These are phyloP conservation scores for Cladosporium sp. DNA, from an alignment of 2,329 filamentous ascomycete genomes.

Conservation along the genomic window DNA sequence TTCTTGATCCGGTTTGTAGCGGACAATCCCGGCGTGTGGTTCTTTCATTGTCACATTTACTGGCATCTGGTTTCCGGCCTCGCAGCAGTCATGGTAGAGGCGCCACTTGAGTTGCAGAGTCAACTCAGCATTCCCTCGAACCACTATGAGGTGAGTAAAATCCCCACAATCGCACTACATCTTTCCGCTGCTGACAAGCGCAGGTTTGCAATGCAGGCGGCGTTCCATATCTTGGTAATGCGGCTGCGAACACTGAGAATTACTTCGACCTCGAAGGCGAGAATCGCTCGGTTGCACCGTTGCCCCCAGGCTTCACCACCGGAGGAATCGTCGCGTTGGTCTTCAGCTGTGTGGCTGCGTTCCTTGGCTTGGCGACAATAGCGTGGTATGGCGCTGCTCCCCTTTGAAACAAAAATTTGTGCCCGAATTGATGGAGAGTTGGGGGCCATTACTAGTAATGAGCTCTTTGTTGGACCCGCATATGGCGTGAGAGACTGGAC, in stretches of 20 bases:
- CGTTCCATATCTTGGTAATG: conserved; percentile 59
- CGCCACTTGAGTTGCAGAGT: conserved; percentile 53
- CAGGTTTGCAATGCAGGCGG: conserved; percentile 49
- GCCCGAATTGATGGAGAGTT: too few relatives aligned
- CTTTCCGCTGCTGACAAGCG: too few relatives aligned
- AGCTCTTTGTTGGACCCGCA: neutral
- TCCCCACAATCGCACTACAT: too few relatives aligned
- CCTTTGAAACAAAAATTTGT: too few relatives aligned
- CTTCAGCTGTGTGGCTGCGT: conserved; percentile 62
- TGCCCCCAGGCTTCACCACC: conserved; percentile 65
- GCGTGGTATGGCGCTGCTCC: conserved; percentile 48
- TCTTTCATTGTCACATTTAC: conserved; percentile 43
- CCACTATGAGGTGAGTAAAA: conserved; percentile 42
- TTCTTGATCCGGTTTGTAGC: conserved; percentile 50
- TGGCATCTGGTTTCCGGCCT: conserved; percentile 48
- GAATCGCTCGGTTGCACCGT: conserved; percentile 46
- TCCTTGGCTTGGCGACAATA: conserved; percentile 62
- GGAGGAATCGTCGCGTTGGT: conserved; percentile 68
- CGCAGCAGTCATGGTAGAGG: conserved; percentile 47
- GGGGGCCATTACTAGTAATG: neutral
- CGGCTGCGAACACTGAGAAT: conserved; percentile 63
- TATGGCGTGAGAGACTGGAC: neutral
- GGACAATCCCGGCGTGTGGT: conserved; percentile 44
- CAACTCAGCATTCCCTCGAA: conserved; percentile 55
- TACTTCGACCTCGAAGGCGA: conserved; percentile 58